Evolutionary conservation across 164 flowering plant genomes (phyloP).

Genomic region (Echeveria elegans): DNA sequence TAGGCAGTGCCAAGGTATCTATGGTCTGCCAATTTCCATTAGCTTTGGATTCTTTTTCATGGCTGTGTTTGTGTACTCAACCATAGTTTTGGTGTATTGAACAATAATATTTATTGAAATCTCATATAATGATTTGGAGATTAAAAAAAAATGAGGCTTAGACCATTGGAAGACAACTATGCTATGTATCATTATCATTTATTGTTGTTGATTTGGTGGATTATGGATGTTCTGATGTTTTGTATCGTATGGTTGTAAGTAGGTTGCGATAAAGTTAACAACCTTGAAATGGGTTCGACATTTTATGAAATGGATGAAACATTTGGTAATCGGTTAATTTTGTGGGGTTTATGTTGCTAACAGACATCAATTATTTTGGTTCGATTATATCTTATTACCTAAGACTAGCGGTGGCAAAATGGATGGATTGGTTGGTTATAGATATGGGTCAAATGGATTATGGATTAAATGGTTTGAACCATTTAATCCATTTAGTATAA

Average conservation of each 20-base stretch:
- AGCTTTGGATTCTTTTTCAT: background rate
- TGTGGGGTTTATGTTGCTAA: background rate
- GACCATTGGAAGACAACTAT: background rate
- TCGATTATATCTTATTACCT: background rate
- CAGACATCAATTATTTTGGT: background rate
- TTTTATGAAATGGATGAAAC: background rate
- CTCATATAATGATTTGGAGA: background rate
- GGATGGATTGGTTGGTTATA: background rate
- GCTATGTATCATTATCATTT: background rate
- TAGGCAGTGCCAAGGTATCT: background rate
- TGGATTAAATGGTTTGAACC: no score
- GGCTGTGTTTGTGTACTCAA: conserved; percentile 2
- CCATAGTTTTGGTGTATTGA: background rate
- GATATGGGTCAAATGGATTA: no score
- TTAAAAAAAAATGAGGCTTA: background rate
- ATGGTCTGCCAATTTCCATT: background rate
- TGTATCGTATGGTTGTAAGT: background rate
- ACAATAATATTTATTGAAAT: background rate
- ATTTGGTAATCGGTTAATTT: background rate
- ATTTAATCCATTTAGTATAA: no score
- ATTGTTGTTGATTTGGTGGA: conserved; percentile 5
- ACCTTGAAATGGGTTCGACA: background rate
- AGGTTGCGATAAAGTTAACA: background rate
- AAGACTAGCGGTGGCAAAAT: no score
- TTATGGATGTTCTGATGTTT: background rate